Base-by-base conservation (phyloP, 2,329 filamentous ascomycete species). In the Tolypocladium nubicola region DNA sequence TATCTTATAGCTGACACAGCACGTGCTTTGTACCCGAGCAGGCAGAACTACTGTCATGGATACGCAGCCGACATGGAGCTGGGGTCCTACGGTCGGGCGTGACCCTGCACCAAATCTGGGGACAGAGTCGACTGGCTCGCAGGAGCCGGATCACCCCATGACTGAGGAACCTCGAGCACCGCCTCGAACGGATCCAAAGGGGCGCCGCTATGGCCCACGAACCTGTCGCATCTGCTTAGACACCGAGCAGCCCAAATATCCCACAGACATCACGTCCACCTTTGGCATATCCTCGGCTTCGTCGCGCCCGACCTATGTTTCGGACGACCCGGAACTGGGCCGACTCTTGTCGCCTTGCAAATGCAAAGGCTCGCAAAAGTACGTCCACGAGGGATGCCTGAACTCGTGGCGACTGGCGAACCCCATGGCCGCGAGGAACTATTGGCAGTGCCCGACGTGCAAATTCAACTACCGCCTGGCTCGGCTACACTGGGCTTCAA, bases 151-250 rank as follows among this genome's bases (percentile, higher is more conserved):
- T 39, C 45, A 54, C 19, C 26, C 33, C 43, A 13, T 40, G 9
- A n/a, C 53, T 33, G 37, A 53, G 41, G 52, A 58, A 40, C 53
- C 57, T 11, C 54, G 23, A 11, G 39, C 63, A 30, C 57, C 58
- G n/a, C 56, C 63, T 38, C 60, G 49, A 60, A 37, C 58, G 49
- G 55, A 52, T 8, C 56, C 61, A 40, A 58, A 57, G 16, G 56
- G 57, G 8, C 62, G 68, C 54, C 81, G 83, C 60, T 93, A 89
- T 70, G 81, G 83, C 41, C 80, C 88, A 33, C 81, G 90, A 62
- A 88, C 84, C 60, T 97, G 93, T 72, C 87, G 93, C 58, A 97
- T 97, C 62, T 97, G 93, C 69, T 78, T 96, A 45, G 93, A 97
- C 52, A 76, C 75, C 1, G 79, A 81, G 59, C 67, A 79, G 19